Conservation (phyloP, 2,329 filamentous ascomycete species). For the Fusarium sp. region DNA sequence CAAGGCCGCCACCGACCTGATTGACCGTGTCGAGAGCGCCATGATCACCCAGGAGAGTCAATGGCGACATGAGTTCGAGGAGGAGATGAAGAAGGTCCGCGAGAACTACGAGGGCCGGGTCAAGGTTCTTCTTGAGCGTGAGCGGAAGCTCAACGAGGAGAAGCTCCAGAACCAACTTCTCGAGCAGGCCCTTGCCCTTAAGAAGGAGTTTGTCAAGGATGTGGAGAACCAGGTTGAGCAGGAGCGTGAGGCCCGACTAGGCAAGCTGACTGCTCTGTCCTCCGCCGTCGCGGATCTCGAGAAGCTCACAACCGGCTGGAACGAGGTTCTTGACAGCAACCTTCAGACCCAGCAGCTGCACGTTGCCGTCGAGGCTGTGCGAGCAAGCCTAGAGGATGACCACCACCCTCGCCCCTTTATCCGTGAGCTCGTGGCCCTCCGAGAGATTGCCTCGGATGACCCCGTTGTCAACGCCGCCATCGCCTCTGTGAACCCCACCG, state of each 20-base stretch:
- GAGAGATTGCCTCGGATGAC: conserved; percentile 86
- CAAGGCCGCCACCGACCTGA: conserved; percentile 83
- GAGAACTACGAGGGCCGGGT: conserved; percentile 81
- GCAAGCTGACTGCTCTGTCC: conserved; percentile 82
- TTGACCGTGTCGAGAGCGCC: conserved; percentile 82
- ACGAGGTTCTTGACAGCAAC: conserved; percentile 86
- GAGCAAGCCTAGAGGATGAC: conserved; percentile 78
- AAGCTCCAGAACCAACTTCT: conserved; percentile 83
- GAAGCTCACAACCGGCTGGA: conserved; percentile 87
- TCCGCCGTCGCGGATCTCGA: conserved; percentile 82
- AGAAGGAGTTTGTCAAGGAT: conserved; percentile 80
- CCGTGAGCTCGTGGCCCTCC: conserved; percentile 89
- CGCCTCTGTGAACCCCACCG: conserved; percentile 90
- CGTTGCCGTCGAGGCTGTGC: conserved; percentile 92
- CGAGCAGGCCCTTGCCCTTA: conserved; percentile 88
- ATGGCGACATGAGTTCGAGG: conserved; percentile 87
- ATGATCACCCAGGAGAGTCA: conserved; percentile 81
- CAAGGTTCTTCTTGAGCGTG: conserved; percentile 77
- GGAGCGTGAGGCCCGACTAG: conserved; percentile 85
- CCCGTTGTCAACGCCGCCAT: conserved; percentile 91
- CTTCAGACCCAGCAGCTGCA: conserved; percentile 95
- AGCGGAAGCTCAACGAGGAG: conserved; percentile 81
- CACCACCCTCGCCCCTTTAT: conserved; percentile 81
- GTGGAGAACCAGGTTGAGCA: conserved; percentile 83
- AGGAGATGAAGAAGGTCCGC: conserved; percentile 81